Percentiles rank a stretch among this genome's conserved stretches.
phyloP scores from a whole-genome alignment of 2,329 filamentous ascomycete species.

The Stemphylium vesicarium region DNA sequence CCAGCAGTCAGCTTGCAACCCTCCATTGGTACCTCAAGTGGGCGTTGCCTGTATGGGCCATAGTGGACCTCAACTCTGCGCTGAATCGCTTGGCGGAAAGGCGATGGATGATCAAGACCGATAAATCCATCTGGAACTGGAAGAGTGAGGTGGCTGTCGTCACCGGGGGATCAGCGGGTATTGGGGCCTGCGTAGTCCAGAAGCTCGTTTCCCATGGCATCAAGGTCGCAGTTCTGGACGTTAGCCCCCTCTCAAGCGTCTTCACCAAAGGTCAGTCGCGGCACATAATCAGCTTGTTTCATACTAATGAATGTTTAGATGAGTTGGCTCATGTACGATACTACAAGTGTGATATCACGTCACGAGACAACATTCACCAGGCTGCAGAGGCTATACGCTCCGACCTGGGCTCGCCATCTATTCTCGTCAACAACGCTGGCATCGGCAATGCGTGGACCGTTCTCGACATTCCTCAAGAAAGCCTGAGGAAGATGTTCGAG shows the following conservation, averaged over 20 bases:
- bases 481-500: constrained; percentile 38
- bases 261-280: constrained; percentile 34
- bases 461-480: constrained; percentile 36
- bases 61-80: constrained; percentile 33
- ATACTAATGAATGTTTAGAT: constrained; percentile 28
- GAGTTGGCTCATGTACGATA: constrained; percentile 28
- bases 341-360: constrained; percentile 46
- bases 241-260: constrained; percentile 37
- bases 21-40: constrained; percentile 37
- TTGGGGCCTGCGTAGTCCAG: constrained; percentile 44
- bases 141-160: constrained; percentile 43
- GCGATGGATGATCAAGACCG: constrained; percentile 48
- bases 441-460: constrained; percentile 45
- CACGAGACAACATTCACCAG: constrained; percentile 32
- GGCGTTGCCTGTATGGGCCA: constrained; percentile 29
- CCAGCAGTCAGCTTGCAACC: constrained; percentile 29
- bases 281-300: background rate
- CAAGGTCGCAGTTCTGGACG: constrained; percentile 46
- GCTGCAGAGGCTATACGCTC: constrained; percentile 43
- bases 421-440: constrained; percentile 48
- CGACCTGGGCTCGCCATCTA: constrained; percentile 40
- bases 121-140: constrained; percentile 41
- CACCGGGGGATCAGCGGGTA: constrained; percentile 47
- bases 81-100: constrained; percentile 46
- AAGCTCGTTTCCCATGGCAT: constrained; percentile 40